These are phyloP conservation scores for Glonium stellatum DNA, from an alignment of 495 filamentous ascomycete genomes.

Conservation along the genomic window DNA sequence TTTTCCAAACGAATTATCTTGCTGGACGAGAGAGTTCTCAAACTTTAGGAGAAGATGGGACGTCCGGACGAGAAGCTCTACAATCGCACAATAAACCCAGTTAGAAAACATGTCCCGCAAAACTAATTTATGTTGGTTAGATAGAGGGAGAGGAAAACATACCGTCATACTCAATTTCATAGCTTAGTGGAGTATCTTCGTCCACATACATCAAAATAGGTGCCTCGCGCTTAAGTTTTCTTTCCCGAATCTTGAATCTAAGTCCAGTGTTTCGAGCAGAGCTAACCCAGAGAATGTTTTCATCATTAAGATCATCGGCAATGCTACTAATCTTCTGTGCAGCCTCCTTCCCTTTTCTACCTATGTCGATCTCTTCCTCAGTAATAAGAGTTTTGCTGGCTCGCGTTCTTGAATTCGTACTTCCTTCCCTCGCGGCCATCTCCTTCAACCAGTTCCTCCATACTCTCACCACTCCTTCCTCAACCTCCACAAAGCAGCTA, in stretches of 20 bases:
- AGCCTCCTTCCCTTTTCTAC: constrained; percentile 14
- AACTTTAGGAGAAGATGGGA: constrained; percentile 34
- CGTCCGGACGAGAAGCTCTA: constrained; percentile 38
- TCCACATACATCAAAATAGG: constrained; percentile 32
- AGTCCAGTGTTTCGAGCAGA: constrained; percentile 32
- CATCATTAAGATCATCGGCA: constrained; percentile 10
- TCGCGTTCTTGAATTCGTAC: no score
- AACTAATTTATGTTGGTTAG: no score
- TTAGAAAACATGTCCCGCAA: no score
- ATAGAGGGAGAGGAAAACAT: constrained; percentile 2
- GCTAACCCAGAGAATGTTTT: constrained; percentile 36
- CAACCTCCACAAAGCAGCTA: constrained; percentile 52
- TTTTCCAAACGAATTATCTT: constrained; percentile 31
- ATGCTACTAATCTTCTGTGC: constrained; percentile 6
- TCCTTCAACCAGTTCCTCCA: constrained; percentile 59
- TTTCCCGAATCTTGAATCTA: constrained; percentile 33
- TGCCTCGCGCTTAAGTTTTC: constrained; percentile 20
- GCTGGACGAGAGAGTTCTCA: constrained; percentile 33
- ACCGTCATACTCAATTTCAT: constrained; percentile 38
- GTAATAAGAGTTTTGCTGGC: neutral
- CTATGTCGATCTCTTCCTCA: neutral
- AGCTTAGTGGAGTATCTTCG: constrained; percentile 35
- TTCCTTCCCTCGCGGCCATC: constrained; percentile 15
- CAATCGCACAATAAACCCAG: neutral
- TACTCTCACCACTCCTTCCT: constrained; percentile 58